Base-by-base conservation (phyloP, 2,329 filamentous ascomycete species). In the Diaporthe citriasiana region DNA sequence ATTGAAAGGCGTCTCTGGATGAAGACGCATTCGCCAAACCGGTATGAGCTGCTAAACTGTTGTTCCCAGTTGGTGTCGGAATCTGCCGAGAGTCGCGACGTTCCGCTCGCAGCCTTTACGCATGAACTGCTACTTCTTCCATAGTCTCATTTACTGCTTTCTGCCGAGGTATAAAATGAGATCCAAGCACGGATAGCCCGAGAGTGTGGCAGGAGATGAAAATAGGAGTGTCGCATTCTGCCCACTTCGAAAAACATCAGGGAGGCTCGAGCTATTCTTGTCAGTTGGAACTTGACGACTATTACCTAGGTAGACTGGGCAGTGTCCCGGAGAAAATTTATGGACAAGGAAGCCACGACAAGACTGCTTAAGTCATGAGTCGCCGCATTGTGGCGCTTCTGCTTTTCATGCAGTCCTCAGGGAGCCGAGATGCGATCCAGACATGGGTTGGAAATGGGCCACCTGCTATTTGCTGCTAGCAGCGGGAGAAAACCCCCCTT, bases 401-500 rank as follows among this genome's bases (percentile, higher is more conserved):
- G 45, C 30, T 40, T 59, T 40, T 33, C 27, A 66, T 66, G 60
- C 47, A 53, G n/a, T 68, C 0, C 9, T 68, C 63, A 53, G 63
- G 47, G 63, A 68, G 63, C 63, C 63, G 63, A 68, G n/a, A 68
- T 68, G 35, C 13, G 25, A 53, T 27, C 33, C 63, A 15, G 33
- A 15, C 63, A 68, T 53, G 63, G 63, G 45, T 68, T 68, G 33
- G 63, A 68, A 68, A 68, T 68, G 63, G 33, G 63, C 47, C 38
- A 33, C 33, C 17, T 12, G 40, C 63, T 51, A 66, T 66, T 66
- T 66, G 63, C 63, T 38, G 27, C 45, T 40, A 27, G 47, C 33
- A 35, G 19, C 30, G 19, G 63, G 47, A 27, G 63, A 47, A 68
- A 68, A 2, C 22, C n/a, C 47, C 45, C 47, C 63, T 68, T 68